These are phyloP conservation scores for Stipa capillata DNA, from an alignment of 176 grass and related monocot genomes.

Conservation along the genomic window DNA sequence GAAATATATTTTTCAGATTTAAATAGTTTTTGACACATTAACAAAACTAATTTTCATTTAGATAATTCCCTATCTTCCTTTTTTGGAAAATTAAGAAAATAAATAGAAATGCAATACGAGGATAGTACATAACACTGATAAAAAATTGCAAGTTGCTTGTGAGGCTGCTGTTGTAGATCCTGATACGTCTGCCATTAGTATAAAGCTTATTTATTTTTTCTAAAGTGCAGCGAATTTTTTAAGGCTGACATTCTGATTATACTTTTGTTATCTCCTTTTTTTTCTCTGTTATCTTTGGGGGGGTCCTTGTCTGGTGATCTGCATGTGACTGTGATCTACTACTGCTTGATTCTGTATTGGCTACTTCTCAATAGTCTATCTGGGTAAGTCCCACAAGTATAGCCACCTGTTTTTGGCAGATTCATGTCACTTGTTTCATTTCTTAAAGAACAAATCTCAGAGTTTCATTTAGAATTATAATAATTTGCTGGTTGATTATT, in stretches of 20 bases:
- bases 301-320: conserved; percentile 27
- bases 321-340: conserved; percentile 47
- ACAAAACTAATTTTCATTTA: neutral
- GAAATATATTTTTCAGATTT: neutral
- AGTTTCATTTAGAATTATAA: neutral
- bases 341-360: conserved; percentile 15
- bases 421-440: conserved; percentile 6
- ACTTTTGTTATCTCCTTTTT: neutral
- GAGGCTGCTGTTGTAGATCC: neutral
- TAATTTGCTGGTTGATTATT: neutral
- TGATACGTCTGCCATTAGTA: conserved; percentile 19
- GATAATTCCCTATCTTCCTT: neutral
- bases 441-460: neutral
- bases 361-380: conserved; percentile 40
- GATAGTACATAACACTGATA: neutral
- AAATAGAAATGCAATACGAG: neutral
- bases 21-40: neutral
- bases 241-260: conserved; percentile 50
- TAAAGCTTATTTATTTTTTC: neutral
- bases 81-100: neutral
- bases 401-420: conserved; percentile 18
- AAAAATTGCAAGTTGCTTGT: conserved; percentile 2
- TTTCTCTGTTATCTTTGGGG: conserved; percentile 28
- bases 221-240: conserved; percentile 38
- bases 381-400: conserved; percentile 50